Evolutionary conservation across 2,329 filamentous ascomycete species (phyloP), one percentile per base, ranked within the genome.

Genomic region (Phaeomoniella chlamydospora): DNA sequence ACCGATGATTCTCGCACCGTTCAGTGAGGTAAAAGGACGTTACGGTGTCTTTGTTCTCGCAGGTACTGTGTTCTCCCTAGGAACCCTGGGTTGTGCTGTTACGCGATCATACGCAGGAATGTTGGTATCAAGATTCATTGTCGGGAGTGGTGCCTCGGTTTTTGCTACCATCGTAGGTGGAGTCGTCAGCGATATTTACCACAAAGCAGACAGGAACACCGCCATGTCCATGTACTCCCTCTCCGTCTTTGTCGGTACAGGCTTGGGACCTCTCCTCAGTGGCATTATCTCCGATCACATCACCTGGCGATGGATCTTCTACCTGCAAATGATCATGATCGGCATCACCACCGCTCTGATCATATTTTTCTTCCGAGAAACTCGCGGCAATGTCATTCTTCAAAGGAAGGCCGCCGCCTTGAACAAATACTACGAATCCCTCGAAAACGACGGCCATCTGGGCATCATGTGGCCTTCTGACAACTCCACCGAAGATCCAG

Each of bases 81-180:
- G 40, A 50, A 68, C 86, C 50, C 66, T 82, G 17, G 74, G 77
- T 4, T 87, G 81, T 50, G 83, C 80, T 3, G 63, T 83, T 0
- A 81, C 84, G 4, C 64, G 67, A 0, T 72, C 72, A 2, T 74
- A 82, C 42, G 72, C 71, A 0, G 84, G 80, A 2, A 80, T 94
- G 70, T 58, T 86, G 2, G 42, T 44, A 12, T 72, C 77, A 0
- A 72, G 87, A 1, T 81, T 94, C 51, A 67, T 90, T 33, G 70
- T 76, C 6, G 87, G 87, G 1, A 73, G 76, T n/a, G 82, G 81
- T 4, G 78, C 35, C 15, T 61, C 57, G 53, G 75, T 71, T 0
- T 93, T 92, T 51, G 85, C 80, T 31, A 90, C 84, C 15, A 87
- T 94, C 69, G 80, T 93, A 0, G 87, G 87, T n/a, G 87, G 87